These are phyloP conservation scores for Globisporangium cystogenes DNA, from an alignment of 352 stramenopile genomes.

Conservation along the genomic window DNA sequence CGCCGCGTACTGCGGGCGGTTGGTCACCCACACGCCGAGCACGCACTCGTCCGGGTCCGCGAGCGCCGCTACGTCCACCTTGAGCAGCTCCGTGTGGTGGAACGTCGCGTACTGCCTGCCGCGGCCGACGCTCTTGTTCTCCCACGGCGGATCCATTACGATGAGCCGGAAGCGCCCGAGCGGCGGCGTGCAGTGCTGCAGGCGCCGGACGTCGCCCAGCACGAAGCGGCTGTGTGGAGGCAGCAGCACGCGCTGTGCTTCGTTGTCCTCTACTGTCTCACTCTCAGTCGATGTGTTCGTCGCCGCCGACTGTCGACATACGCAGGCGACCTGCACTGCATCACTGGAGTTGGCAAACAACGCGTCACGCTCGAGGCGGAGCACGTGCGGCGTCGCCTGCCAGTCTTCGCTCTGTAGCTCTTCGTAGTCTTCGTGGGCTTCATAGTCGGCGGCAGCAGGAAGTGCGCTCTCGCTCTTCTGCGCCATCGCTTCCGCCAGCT, in stretches of 20 bases:
- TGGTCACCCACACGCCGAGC: slow-evolving; percentile 73
- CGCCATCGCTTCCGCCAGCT: background rate
- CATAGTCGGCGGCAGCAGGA: too few relatives aligned
- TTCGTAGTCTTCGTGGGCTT: background rate
- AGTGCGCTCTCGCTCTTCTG: background rate
- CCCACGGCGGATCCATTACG: slow-evolving; percentile 69
- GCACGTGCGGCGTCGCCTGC: background rate
- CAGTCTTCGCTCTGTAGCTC: background rate
- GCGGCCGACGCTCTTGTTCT: slow-evolving; percentile 70
- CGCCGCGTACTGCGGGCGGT: slow-evolving; percentile 43
- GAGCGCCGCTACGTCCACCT: slow-evolving; percentile 27
- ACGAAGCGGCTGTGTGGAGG: slow-evolving; percentile 23
- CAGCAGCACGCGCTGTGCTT: slow-evolving; percentile 10
- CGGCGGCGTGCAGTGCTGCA: slow-evolving; percentile 1
- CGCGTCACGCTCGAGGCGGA: background rate
- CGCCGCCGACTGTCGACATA: background rate
- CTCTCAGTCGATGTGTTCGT: too few relatives aligned
- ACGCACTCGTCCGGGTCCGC: slow-evolving; percentile 37
- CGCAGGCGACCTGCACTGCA: slow-evolving; percentile 9
- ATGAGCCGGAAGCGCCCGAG: slow-evolving; percentile 32
- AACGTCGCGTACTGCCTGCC: slow-evolving; percentile 54
- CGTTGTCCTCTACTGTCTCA: background rate
- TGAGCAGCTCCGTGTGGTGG: slow-evolving; percentile 47
- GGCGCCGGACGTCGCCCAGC: slow-evolving; percentile 17
- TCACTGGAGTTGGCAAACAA: slow-evolving; percentile 10